Base-by-base conservation (phyloP, 495 filamentous ascomycete genomes). In the Darksidea phi region DNA sequence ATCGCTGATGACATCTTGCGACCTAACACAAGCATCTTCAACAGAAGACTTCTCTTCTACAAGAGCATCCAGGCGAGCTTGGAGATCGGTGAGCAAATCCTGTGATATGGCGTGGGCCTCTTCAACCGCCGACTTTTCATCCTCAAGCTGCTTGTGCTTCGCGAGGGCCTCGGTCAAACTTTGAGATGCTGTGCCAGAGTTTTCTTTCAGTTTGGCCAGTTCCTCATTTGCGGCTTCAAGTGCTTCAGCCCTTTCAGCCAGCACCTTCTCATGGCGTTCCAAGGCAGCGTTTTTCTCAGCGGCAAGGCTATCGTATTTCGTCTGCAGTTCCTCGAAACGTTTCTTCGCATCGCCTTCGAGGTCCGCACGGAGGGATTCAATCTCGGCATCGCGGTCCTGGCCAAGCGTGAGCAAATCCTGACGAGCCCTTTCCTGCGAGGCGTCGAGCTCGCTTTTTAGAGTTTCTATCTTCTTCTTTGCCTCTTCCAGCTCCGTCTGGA, bases 331-430 rank as follows among this genome's bases (percentile, higher is more conserved):
- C 15, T 64, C 53, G 11, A 68, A 28, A 0, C 46, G 61, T 12
- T 61, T 68, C 52, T 64, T 68, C 10, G 66, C 66, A 36, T 68
- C 66, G 12, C 61, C 61, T 34, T 68, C 61, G 17, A 68, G 66
- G 50, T 67, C 60, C 1, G 59, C 60, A 13, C 65, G 59, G 15
- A 67, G 48, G 6, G 60, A 64, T 18, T 67, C 65, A n/a, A 67
- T 67, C 34, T 67, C 60, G 18, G 49, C 50, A 13, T 67, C 65
- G 36, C 53, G 65, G 36, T 67, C 55, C 24, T 67, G 26, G 13
- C 64, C 64, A 28, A 67, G 34, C n/a, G 54, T 41, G 25, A 38
- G 59, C 41, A 67, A 21, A 18, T 63, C 49, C 45, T 63, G 54
- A 2, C 26, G 37, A 48, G 63, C 54, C 20, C 55, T n/a, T 7